These are phyloP conservation scores for Lecanicillium sp. DNA, from an alignment of 2,329 filamentous ascomycete species.

Conservation along the genomic window DNA sequence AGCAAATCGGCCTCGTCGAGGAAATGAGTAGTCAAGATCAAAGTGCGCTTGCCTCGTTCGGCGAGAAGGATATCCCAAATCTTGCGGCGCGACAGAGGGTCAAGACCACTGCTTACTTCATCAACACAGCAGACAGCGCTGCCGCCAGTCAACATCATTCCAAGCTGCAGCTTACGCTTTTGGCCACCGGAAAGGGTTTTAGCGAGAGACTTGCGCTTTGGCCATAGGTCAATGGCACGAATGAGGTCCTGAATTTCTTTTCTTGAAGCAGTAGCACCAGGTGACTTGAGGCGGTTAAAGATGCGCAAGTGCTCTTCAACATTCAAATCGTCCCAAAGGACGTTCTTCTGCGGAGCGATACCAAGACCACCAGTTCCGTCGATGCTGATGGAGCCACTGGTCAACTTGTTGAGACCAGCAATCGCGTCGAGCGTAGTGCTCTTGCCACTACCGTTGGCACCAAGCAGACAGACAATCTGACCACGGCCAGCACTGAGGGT, in stretches of 20 bases:
- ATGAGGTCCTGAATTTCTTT: constrained; percentile 57
- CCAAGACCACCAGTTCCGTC: constrained; percentile 73
- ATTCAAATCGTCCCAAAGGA: constrained; percentile 83
- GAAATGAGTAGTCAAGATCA: constrained; percentile 88
- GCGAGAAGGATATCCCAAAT: constrained; percentile 90
- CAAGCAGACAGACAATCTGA: constrained; percentile 78
- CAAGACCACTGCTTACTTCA: constrained; percentile 81
- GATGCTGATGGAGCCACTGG: constrained; percentile 67
- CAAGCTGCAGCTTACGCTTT: constrained; percentile 84
- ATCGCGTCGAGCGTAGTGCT: constrained; percentile 85
- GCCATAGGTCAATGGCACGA: constrained; percentile 61
- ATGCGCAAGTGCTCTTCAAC: constrained; percentile 78
- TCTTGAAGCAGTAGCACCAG: constrained; percentile 43
- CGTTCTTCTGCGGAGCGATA: constrained; percentile 87
- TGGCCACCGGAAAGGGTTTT: constrained; percentile 83
- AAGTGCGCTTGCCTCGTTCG: constrained; percentile 72
- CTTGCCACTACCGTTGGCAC: constrained; percentile 86
- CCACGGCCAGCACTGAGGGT: constrained; percentile 64
- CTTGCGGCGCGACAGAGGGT: constrained; percentile 78
- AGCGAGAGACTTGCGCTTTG: constrained; percentile 63
- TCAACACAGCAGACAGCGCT: constrained; percentile 85
- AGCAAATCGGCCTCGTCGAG: constrained; percentile 87
- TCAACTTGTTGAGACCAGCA: constrained; percentile 70
- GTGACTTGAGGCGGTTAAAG: constrained; percentile 75
- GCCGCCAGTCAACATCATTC: constrained; percentile 91